A percentile compares a stretch with the other conserved stretches of the same genome.
Conservation (phyloP, 2,329 filamentous ascomycete species). For the Coleophoma eucalyptorum region DNA sequence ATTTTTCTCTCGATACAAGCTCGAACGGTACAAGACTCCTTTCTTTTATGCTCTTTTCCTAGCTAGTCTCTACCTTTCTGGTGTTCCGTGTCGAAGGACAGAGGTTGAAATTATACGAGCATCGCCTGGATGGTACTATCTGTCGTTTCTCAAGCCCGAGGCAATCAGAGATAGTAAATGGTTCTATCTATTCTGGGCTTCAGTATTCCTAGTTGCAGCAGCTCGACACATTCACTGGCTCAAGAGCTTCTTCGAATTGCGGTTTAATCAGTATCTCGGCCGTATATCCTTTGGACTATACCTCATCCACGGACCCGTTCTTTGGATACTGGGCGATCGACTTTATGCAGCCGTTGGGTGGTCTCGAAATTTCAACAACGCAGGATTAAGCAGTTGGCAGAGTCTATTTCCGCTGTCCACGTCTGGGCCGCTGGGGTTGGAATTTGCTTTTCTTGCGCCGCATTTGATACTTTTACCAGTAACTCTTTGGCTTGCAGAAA, state of each 20-base stretch:
- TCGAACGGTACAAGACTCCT: constrained; percentile 43
- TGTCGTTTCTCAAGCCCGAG: constrained; percentile 56
- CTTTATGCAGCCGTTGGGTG: constrained; percentile 60
- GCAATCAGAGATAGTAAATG: constrained; percentile 64
- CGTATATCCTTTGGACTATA: constrained; percentile 61
- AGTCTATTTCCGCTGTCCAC: constrained; percentile 51
- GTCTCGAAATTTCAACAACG: constrained; percentile 40
- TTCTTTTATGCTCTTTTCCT: constrained; percentile 51
- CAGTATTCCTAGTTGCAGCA: constrained; percentile 50
- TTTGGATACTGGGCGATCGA: constrained; percentile 57
- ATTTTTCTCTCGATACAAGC: constrained; percentile 32
- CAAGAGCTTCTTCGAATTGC: constrained; percentile 54
- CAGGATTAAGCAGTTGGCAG: constrained; percentile 53
- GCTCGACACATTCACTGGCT: constrained; percentile 52
- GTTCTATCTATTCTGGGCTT: constrained; percentile 63
- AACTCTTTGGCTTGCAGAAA: constrained; percentile 54
- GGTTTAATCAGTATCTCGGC: constrained; percentile 59
- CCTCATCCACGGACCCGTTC: constrained; percentile 58
- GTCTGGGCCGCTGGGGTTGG: constrained; percentile 56
- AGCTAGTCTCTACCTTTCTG: constrained; percentile 53
- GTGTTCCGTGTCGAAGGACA: constrained; percentile 49
- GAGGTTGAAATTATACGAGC: constrained; percentile 44
- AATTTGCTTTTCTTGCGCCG: constrained; percentile 54
- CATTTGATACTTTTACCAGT: constrained; percentile 57
- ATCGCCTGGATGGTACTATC: constrained; percentile 42